A percentile compares a stretch with the other conserved stretches of the same genome.
Conservation (phyloP, 441 rosid genomes). For the Pelargonium australe region DNA sequence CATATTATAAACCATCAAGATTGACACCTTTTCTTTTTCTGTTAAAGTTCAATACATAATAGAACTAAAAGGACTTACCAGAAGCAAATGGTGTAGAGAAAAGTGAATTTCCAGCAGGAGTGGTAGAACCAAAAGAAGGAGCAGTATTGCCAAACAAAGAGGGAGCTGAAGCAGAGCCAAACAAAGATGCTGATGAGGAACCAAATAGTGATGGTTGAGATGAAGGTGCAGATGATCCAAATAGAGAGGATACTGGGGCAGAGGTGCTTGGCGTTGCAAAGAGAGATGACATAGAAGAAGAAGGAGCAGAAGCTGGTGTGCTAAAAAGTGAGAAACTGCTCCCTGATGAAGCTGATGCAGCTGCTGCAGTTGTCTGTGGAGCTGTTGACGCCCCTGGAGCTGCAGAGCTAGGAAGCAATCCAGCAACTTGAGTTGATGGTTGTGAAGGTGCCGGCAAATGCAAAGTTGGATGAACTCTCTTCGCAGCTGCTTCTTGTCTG, state of each 20-base stretch:
- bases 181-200: slow-evolving; percentile 37
- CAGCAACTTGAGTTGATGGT: slow-evolving; percentile 66
- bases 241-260: slow-evolving; percentile 52
- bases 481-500: slow-evolving; percentile 93
- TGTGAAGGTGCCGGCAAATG: slow-evolving; percentile 75
- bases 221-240: slow-evolving; percentile 46
- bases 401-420: slow-evolving; percentile 53
- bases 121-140: slow-evolving; percentile 45
- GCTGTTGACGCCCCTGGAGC: slow-evolving; percentile 41
- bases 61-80: slow-evolving; percentile 31
- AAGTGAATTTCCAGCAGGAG: slow-evolving; percentile 52
- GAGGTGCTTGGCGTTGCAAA: slow-evolving; percentile 63
- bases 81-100: slow-evolving; percentile 55
- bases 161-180: slow-evolving; percentile 61
- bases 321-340: slow-evolving; percentile 57
- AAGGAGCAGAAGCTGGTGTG: slow-evolving; percentile 59
- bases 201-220: slow-evolving; percentile 41
- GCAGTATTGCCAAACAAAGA: slow-evolving; percentile 44
- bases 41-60: slow-evolving; percentile 4
- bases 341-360: slow-evolving; percentile 53
- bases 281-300: slow-evolving; percentile 39
- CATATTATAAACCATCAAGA: background rate
- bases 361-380: slow-evolving; percentile 44
- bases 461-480: slow-evolving; percentile 91
- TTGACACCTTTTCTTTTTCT: background rate